Evolutionary conservation across 2,329 filamentous ascomycete species (phyloP), one percentile per base, ranked within the genome.

Genomic region (Diaporthe vexans): DNA sequence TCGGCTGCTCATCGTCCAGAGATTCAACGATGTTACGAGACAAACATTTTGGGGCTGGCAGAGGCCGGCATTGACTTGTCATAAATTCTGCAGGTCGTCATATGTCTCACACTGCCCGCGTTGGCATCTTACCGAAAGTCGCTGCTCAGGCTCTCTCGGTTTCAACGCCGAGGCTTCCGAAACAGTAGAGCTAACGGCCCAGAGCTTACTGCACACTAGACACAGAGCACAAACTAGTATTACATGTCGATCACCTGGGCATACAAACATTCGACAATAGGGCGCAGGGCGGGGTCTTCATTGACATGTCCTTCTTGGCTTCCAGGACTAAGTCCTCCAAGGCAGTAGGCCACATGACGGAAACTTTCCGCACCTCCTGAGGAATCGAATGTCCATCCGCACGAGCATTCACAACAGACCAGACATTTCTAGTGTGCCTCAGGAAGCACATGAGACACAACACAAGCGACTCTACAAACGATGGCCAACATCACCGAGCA

Each of bases 401-500:
- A 8, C 35, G 15, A 10, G 15, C 19, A 19, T 33, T n/a, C 17
- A 48, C 24, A 26, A 3, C 10, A 33, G 17, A 46, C 9, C 29
- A 9, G 15, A 7, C 8, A 63, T 1, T 35, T 11, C 1, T 33
- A 29, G 19, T 35, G 48, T 15, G 26, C 2, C 6, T 26, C 46
- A 9, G 7, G 24, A 43, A 24, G 24, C 19, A n/a, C 11, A 33
- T 26, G 17, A n/a, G 24, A 21, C 4, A 65, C 59, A 51, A 29
- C 7, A 61, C 11, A 35, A 29, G 11, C 8, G 9, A 17, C 9
- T 17, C 7, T 43, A 51, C 43, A 19, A 11, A 43, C 6, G 21
- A 73, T 73, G 61, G 48, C 51, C 10, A 63, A 33, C 24, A 67
- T 73, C 48, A 48, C 58, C 4, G 56, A 56, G 48, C 61, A 73